Evolutionary conservation across 495 filamentous ascomycete species (phyloP).

Genomic region (Neurospora sp.): DNA sequence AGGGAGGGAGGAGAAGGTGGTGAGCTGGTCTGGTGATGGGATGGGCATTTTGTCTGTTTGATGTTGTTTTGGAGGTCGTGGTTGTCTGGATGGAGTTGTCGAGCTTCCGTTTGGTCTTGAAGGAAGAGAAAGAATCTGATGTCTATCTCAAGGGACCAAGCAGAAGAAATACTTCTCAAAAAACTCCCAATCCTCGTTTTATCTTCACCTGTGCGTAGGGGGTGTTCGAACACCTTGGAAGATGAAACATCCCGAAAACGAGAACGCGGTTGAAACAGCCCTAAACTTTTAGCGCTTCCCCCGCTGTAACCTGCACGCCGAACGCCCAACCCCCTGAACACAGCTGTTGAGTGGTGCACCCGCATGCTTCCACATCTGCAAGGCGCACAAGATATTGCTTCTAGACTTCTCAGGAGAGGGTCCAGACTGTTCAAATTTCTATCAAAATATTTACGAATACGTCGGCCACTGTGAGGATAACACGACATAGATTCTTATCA

Average conservation of each 20-base stretch:
- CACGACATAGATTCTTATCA: background rate
- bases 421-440: background rate
- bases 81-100: no score
- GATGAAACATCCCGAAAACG: background rate
- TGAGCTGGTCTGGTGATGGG: constrained; percentile 7
- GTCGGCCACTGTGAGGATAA: background rate
- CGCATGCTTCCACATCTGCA: background rate
- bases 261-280: background rate
- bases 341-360: background rate
- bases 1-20: constrained; percentile 6
- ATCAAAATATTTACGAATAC: background rate
- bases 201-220: no score
- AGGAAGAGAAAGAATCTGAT: background rate
- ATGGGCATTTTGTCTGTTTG: background rate
- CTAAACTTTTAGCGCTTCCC: background rate
- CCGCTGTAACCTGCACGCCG: background rate
- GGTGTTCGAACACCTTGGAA: no score
- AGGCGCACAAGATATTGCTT: background rate
- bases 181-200: background rate
- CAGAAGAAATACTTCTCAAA: background rate
- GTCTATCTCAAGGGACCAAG: background rate
- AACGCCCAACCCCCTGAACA: background rate
- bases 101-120: no score
- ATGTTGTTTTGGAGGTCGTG: background rate
- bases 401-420: background rate